Percentiles rank a stretch among this genome's conserved stretches.
These are phyloP conservation scores for Peniophora sp. DNA, from an alignment of 1,284 basidiomycete genomes.

Conservation along the genomic window DNA sequence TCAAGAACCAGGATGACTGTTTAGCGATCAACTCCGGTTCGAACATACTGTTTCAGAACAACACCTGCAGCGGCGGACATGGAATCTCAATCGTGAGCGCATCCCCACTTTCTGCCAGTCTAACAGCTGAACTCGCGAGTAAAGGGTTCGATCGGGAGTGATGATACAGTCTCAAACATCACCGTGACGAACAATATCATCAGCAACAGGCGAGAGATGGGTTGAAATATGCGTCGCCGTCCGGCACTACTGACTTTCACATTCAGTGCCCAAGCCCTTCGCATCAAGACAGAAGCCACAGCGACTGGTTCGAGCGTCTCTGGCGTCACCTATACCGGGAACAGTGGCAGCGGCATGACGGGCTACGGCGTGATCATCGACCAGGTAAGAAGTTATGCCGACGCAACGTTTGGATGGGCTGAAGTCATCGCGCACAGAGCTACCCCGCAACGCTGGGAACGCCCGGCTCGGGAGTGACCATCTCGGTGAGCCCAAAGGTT, in stretches of 20 bases:
- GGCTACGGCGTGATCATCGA: constrained; percentile 31
- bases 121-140: neutral
- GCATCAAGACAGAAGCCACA: constrained; percentile 30
- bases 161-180: constrained; percentile 36
- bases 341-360: constrained; percentile 17
- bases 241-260: neutral
- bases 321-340: constrained; percentile 28
- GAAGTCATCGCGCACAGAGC: constrained; percentile 14
- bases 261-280: constrained; percentile 28
- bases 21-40: constrained; percentile 51
- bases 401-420: no score
- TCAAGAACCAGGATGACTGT: constrained; percentile 48
- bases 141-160: constrained; percentile 41
- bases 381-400: constrained; percentile 16
- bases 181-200: constrained; percentile 38
- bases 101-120: neutral
- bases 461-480: constrained; percentile 24
- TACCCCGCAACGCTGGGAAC: constrained; percentile 31
- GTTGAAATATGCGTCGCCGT: neutral
- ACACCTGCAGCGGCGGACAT: constrained; percentile 49
- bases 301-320: constrained; percentile 26
- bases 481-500: constrained; percentile 22
- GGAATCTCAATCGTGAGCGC: constrained; percentile 42
- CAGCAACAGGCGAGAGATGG: constrained; percentile 16
- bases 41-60: constrained; percentile 46